phyloP scores from a whole-genome alignment of 805 yeast species.

The Nakazawaea molendinolei region DNA sequence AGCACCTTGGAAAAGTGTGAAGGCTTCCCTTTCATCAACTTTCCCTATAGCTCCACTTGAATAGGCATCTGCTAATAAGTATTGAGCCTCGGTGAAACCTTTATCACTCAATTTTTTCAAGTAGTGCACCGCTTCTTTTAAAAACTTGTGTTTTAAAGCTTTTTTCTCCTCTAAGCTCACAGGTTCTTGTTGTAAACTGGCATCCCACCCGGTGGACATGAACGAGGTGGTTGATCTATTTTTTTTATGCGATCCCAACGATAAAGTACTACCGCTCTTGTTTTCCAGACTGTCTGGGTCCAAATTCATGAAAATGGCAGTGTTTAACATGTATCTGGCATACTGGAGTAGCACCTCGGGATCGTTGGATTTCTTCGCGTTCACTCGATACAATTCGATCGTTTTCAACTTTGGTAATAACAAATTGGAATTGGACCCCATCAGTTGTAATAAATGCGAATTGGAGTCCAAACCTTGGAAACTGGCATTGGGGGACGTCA shows the following conservation, averaged over 20 bases:
- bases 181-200: background rate
- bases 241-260: conserved; percentile 17
- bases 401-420: conserved; percentile 76
- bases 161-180: conserved; percentile 18
- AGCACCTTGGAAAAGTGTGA: conserved; percentile 72
- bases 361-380: conserved; percentile 79
- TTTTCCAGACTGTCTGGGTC: conserved; percentile 13
- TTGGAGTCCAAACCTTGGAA: conserved; percentile 8
- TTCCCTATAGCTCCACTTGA: conserved; percentile 81
- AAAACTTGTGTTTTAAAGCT: conserved; percentile 43
- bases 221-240: conserved; percentile 19
- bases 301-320: conserved; percentile 59
- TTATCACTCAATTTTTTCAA: conserved; percentile 67
- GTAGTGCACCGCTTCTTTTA: conserved; percentile 72
- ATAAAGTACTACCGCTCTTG: conserved; percentile 1
- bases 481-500: conserved; percentile 1
- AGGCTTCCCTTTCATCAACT: conserved; percentile 71
- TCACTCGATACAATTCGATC: conserved; percentile 77
- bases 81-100: conserved; percentile 87
- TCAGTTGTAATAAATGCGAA: conserved; percentile 10
- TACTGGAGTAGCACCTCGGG: conserved; percentile 84
- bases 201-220: conserved; percentile 11
- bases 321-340: conserved; percentile 85
- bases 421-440: conserved; percentile 19
- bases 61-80: conserved; percentile 83